phyloP scores from a whole-genome alignment of 2,329 filamentous ascomycete genomes.

The Diplodia sapinea region DNA sequence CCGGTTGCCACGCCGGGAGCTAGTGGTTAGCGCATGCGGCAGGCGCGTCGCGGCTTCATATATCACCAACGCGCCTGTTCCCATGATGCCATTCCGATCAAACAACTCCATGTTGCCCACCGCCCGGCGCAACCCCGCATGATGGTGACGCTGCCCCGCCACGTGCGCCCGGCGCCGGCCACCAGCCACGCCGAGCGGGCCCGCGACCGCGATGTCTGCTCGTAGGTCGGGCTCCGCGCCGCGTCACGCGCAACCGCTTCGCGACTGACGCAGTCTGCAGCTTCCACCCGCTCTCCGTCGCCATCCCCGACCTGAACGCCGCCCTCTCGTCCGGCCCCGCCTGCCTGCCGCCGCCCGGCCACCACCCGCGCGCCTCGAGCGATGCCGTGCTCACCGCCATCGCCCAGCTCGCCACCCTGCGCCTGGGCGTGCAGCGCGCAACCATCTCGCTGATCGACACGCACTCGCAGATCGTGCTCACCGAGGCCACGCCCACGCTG shows the following conservation, averaged over 20 bases:
- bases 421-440: constrained; percentile 43
- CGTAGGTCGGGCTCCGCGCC: neutral
- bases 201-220: constrained; percentile 2
- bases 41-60: too few species aligned
- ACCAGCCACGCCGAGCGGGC: neutral
- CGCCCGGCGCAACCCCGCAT: too few species aligned
- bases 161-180: too few species aligned
- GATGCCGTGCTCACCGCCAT: constrained; percentile 47
- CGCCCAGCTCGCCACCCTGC: constrained; percentile 47
- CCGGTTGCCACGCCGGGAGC: too few species aligned
- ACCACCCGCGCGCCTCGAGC: constrained; percentile 36
- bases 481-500: constrained; percentile 43
- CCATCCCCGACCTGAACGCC: constrained; percentile 9
- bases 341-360: constrained; percentile 31
- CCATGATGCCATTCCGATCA: too few species aligned
- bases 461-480: constrained; percentile 44
- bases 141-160: too few species aligned
- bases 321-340: constrained; percentile 26
- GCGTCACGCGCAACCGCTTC: too few species aligned
- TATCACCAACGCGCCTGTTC: too few species aligned
- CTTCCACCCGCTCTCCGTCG: neutral
- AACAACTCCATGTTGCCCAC: too few species aligned
- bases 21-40: too few species aligned
- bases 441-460: constrained; percentile 49
- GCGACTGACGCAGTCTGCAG: neutral